These are phyloP conservation scores for Kwoniella mangroviensis DNA, from an alignment of 768 basidiomycete species.

Conservation along the genomic window DNA sequence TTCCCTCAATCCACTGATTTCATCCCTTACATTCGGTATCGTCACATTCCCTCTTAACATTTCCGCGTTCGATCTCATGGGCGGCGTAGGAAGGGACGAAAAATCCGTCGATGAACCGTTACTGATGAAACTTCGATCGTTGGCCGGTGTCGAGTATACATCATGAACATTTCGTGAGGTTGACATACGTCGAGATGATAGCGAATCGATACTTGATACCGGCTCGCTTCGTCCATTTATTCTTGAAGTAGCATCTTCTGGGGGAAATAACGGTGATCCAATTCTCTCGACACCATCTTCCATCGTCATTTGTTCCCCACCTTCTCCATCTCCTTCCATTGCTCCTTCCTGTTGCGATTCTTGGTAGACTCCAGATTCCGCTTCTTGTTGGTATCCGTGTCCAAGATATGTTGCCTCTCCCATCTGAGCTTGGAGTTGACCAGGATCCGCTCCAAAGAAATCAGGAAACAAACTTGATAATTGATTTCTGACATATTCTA, in stretches of 20 bases:
- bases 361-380: not conserved
- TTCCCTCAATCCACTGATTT: slow-evolving; percentile 37
- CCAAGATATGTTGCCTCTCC: not conserved
- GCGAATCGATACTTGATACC: too few relatives aligned
- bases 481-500: slow-evolving; percentile 40
- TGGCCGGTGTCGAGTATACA: not conserved
- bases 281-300: not conserved
- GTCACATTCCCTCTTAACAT: slow-evolving; percentile 16
- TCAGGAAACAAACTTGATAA: slow-evolving; percentile 43
- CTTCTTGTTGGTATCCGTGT: too few relatives aligned
- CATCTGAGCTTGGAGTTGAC: not conserved
- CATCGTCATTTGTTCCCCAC: not conserved
- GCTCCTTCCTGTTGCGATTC: not conserved
- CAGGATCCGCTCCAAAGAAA: slow-evolving; percentile 26
- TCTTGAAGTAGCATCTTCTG: not conserved
- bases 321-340: not conserved
- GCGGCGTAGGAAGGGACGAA: slow-evolving; percentile 15
- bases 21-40: slow-evolving; percentile 30
- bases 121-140: not conserved
- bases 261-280: not conserved
- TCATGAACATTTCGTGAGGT: not conserved
- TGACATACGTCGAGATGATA: too few relatives aligned
- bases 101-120: slow-evolving; percentile 5
- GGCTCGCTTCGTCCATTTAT: too few relatives aligned
- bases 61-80: slow-evolving; percentile 1